Percentiles rank a stretch among this genome's conserved stretches.
These are phyloP conservation scores for Amaranthus hypochondriacus DNA, from an alignment of 148 eudicot genomes.

Conservation along the genomic window DNA sequence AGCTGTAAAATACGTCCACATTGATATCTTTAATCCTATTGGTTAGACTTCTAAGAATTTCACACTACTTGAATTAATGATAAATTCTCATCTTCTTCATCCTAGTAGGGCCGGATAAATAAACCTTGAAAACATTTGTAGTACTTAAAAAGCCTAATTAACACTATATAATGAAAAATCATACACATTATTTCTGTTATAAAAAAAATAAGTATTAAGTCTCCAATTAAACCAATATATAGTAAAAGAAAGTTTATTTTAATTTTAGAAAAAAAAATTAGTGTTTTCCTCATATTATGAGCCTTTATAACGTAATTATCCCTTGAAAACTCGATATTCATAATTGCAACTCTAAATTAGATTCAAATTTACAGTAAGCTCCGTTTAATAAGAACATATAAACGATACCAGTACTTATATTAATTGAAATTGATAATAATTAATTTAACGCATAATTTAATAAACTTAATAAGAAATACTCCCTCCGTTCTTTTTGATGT, in stretches of 20 bases:
- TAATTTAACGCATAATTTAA: neutral
- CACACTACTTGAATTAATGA: neutral
- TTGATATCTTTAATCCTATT: neutral
- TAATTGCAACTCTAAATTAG: too few species aligned
- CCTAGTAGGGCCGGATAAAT: neutral
- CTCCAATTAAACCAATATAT: too few species aligned
- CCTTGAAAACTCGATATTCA: too few species aligned
- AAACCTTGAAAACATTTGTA: constrained; percentile 1
- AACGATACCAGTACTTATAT: too few species aligned
- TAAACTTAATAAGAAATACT: neutral
- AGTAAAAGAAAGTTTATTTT: too few species aligned
- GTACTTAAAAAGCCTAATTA: constrained; percentile 14
- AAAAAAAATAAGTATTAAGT: too few species aligned
- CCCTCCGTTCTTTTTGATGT: too few species aligned
- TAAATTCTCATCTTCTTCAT: neutral
- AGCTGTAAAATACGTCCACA: constrained; percentile 39
- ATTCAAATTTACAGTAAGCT: neutral
- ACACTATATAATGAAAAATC: constrained; percentile 24
- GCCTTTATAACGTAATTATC: too few species aligned
- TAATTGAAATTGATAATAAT: neutral
- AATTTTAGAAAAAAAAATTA: too few species aligned
- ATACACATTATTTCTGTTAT: too few species aligned
- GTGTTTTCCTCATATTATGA: too few species aligned
- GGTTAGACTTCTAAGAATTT: too few species aligned
- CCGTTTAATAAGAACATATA: neutral